Conservation (phyloP, 2,329 filamentous ascomycete genomes). For the Ophiostoma piceae region DNA sequence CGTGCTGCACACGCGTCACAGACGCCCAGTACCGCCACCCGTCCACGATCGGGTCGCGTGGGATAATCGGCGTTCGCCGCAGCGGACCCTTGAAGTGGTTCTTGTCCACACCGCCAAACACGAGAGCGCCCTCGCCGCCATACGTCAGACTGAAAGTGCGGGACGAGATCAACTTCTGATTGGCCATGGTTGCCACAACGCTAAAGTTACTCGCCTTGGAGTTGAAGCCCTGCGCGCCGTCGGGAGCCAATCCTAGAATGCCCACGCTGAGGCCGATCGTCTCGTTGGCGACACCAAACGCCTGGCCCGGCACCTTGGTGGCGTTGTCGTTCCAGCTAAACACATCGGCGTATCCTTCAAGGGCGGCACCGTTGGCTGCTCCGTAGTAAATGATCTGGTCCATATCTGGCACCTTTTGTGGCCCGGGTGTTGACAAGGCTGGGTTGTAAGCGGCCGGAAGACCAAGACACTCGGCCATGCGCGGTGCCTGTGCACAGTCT, state of each 20-base stretch:
- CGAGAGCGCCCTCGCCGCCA: not conserved
- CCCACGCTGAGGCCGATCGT: slow-evolving; percentile 18
- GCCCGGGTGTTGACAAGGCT: not conserved
- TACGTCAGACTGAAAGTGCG: not conserved
- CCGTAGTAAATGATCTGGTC: not conserved
- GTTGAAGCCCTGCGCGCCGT: not conserved
- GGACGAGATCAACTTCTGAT: not conserved
- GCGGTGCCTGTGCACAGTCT: not conserved
- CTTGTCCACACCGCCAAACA: not conserved
- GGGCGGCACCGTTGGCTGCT: not conserved
- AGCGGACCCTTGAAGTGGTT: not conserved
- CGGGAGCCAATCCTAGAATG: slow-evolving; percentile 8
- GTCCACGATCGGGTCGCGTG: not conserved
- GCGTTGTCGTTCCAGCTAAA: slow-evolving; percentile 17
- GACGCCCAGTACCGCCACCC: not conserved
- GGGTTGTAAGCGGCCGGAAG: not conserved
- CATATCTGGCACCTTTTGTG: not conserved
- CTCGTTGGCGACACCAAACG: slow-evolving; percentile 20
- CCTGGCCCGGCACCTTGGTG: not conserved
- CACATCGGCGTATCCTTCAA: not conserved
- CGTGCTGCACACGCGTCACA: not conserved
- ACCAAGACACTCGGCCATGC: not conserved
- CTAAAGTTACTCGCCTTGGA: not conserved
- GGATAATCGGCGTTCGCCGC: not conserved
- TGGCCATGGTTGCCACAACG: not conserved